Evolutionary conservation across 83 land plant genomes (phyloP).

Genomic region (Picea abies): DNA sequence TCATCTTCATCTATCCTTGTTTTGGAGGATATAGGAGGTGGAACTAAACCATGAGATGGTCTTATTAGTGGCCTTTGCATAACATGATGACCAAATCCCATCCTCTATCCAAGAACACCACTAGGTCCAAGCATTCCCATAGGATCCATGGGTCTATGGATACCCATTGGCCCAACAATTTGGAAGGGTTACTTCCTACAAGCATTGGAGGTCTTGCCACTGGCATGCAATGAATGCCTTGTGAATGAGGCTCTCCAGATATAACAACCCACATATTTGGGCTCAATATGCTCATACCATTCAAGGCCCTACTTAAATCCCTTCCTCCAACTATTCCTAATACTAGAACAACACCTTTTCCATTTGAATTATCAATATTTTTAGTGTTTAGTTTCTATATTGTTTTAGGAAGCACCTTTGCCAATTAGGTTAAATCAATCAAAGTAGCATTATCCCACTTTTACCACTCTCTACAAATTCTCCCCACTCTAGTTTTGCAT

Average conservation of each 20-base stretch:
- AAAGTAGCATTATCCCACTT: conserved; percentile 69
- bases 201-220: conserved; percentile 51
- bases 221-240: conserved; percentile 31
- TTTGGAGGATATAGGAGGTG: conserved; percentile 22
- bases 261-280: conserved; percentile 62
- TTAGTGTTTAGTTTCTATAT: conserved; percentile 11
- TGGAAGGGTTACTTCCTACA: conserved; percentile 43
- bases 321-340: conserved; percentile 19
- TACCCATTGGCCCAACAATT: conserved; percentile 49
- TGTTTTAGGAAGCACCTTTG: conserved; percentile 73
- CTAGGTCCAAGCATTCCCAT: conserved; percentile 67
- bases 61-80: conserved; percentile 60
- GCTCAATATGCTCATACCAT: conserved; percentile 9
- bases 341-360: conserved; percentile 6
- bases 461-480: conserved; percentile 72
- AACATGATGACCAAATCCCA: conserved; percentile 32
- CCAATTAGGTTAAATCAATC: conserved; percentile 67
- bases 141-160: conserved; percentile 57
- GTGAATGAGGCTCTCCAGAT: conserved; percentile 35
- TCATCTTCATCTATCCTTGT: conserved; percentile 74
- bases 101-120: conserved; percentile 23
- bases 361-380: conserved; percentile 14
- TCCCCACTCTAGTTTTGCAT: conserved; percentile 71
- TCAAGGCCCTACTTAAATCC: conserved; percentile 27
- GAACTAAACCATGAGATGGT: conserved; percentile 27